Evolutionary conservation across 768 basidiomycete species (phyloP), one percentile per base, ranked within the genome.

Genomic region (Calocybe cyanea): DNA sequence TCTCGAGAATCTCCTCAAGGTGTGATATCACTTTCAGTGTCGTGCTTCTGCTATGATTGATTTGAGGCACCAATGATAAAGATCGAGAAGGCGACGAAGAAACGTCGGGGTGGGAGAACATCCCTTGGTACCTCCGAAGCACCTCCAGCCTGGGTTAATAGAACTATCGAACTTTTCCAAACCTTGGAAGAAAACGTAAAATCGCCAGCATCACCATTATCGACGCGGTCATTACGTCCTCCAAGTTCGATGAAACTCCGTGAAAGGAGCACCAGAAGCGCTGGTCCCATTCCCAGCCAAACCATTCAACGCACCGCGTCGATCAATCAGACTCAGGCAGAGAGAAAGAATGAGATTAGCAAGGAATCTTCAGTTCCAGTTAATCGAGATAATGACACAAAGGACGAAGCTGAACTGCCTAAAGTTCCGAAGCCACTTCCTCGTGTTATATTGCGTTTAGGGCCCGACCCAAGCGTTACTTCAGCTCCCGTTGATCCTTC

Each of bases 41-140:
- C 45, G 17, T 3, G 21, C 11, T 0, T n/a, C 20, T 50, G 4
- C 23, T 20, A 7, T 24, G 20, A 25, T 23, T 15, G 9, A 14
- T 14, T n/a, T 13, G 21, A 34, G 38, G 21, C 21, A 30, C 9
- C 32, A 2, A n/a, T 13, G 25, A 25, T 40, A 3, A 45, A 88
- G 86, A 67, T 87, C 8, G 84, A 88, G 56, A 78, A 80, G 32
- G 76, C 75, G 0, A 73, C 73, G 9, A 86, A 85, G 61, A 78
- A 78, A 58, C 75, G 78, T 0, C 69, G 75, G 14, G 75, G 77
- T 1, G 76, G 77, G 8, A 65, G 76, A 23, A 62, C 63, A 0
- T 73, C 72, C 11, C 50, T 77, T 19, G 53, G 63, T 33, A 58
- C 61, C 9, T 31, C 64, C 7, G 56, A 50, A 1, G 50, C 62